Base-by-base conservation (phyloP, 2,329 filamentous ascomycete species). In the Claviceps pazoutovae region DNA sequence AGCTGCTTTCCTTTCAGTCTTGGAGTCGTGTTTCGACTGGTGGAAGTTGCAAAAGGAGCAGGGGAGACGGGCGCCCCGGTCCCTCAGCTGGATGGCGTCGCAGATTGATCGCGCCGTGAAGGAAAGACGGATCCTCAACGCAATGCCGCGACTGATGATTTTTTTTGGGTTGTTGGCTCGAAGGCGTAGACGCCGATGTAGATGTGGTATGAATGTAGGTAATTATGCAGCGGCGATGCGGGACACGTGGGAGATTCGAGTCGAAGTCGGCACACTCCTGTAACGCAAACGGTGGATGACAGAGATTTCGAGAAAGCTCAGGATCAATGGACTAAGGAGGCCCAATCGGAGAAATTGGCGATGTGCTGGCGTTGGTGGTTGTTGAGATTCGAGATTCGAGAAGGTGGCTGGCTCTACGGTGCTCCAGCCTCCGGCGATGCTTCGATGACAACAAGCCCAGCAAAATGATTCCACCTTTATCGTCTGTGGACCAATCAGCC, bases 241-340 rank as follows among this genome's bases (percentile, higher is more conserved):
- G n/a, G 46, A 54, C 50, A 57, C 56, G 56, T 56, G 56, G 54
- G 53, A 49, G 49, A 47, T 52, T 54, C 53, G 43, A 47, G 53
- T 54, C 53, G 41, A 47, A 54, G 53, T 49, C 48, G 51, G 36
- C 52, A 51, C 21, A 16, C 11, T 43, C 13, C 41, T 42, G 8
- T 21, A 19, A 42, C 9, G 30, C 17, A 17, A 6, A 14, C 17
- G 45, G 21, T 14, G 30, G 26, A 46, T 3, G 19, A 30, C 9
- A 4, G 43, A 45, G 23, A 30, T 19, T 42, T 8, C 1, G 17
- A 9, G 17, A n/a, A 43, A 23, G 19, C 41, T 23, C 41, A 23
- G 17, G 11, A 9, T 43, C 19, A 30, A 30, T 30, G 41, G 19
- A 14, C 3, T 6, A 23, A 21, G 7, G 19, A 43, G 13, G 19